These are phyloP conservation scores for Cyberlindnera suaveolens DNA, from an alignment of 805 yeast species.

Conservation along the genomic window DNA sequence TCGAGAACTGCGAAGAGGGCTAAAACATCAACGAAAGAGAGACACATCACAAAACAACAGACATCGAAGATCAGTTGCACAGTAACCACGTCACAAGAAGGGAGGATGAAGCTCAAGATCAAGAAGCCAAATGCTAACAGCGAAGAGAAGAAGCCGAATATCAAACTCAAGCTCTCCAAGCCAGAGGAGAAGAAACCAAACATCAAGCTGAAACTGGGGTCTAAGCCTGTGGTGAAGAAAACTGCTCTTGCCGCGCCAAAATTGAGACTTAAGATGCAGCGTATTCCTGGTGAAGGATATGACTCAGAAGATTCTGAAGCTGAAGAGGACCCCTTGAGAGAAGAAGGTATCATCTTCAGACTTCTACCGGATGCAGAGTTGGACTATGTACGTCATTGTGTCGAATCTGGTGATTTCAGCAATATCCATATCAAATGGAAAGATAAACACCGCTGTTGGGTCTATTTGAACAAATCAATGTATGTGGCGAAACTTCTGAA, in stretches of 20 bases:
- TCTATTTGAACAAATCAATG: constrained; percentile 58
- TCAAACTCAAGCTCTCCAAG: constrained; percentile 12
- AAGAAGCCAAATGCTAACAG: constrained; percentile 3
- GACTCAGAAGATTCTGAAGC: constrained; percentile 95
- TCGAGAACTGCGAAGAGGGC: constrained; percentile 1
- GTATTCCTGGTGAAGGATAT: constrained; percentile 91
- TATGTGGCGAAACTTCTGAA: constrained; percentile 86
- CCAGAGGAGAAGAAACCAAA: constrained; percentile 4
- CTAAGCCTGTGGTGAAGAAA: background rate
- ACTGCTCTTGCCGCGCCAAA: constrained; percentile 26
- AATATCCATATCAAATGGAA: constrained; percentile 77
- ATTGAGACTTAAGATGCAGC: constrained; percentile 32
- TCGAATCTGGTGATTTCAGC: constrained; percentile 69
- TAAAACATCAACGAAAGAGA: background rate
- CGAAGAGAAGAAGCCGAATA: constrained; percentile 4
- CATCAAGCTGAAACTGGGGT: constrained; percentile 11
- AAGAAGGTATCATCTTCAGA: constrained; percentile 78
- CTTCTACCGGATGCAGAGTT: constrained; percentile 62
- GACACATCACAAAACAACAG: background rate
- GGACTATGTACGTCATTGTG: constrained; percentile 69
- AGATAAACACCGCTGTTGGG: constrained; percentile 72
- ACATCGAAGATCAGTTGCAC: background rate
- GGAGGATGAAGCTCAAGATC: constrained; percentile 8
- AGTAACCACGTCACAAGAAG: background rate
- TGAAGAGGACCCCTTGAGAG: constrained; percentile 90